Evolutionary conservation across 345 rosid genomes (phyloP), one percentile per base, ranked within the genome.

Genomic region (Leavenworthia alabamica): DNA sequence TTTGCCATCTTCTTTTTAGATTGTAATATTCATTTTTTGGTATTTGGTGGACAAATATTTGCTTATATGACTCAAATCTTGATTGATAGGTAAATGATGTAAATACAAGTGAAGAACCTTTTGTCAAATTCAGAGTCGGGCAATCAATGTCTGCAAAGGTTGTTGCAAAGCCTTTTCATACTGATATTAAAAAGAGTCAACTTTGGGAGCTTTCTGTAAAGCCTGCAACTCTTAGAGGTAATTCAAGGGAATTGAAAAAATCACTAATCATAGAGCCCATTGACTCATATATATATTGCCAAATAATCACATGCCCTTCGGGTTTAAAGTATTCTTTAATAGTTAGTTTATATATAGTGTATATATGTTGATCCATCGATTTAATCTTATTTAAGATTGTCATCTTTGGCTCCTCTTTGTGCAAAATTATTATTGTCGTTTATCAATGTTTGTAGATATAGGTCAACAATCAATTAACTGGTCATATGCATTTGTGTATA

Each of bases 151-250:
- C 83, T 52, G 96, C 97, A 27, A 78, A 85, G 75, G 79, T 93
- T 66, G 48, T 93, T 51, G 85, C 80, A 24, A 82, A 81, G 79
- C 65, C 84, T 41, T 42, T 65, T 42, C 80, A 69, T 72, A 68
- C 81, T 46, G 80, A 76, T 65, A 76, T 33, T 35, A 77, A 78
- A 72, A 82, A 73, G 70, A 75, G 74, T 67, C 53, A 66, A 60
- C 80, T 67, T 13, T 89, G 99, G 97, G 97, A 93, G 79, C 79
- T 93, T 46, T 85, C 97, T 59, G 64, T 80, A 64, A 93, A 85
- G 81, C 85, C 93, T 29, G 28, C 78, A 59, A 40, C 60, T 28
- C 81, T 93, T 58, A 36, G 75, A 70, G 97, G 99, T 93, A 76
- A 67, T 61, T 24, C 37, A 32, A 41, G 45, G 57, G 20, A 36